Percentiles rank a stretch among this genome's conserved stretches.
Evolutionary conservation across 208 protist species (phyloP).

Genomic region (Phytomonas sp.): DNA sequence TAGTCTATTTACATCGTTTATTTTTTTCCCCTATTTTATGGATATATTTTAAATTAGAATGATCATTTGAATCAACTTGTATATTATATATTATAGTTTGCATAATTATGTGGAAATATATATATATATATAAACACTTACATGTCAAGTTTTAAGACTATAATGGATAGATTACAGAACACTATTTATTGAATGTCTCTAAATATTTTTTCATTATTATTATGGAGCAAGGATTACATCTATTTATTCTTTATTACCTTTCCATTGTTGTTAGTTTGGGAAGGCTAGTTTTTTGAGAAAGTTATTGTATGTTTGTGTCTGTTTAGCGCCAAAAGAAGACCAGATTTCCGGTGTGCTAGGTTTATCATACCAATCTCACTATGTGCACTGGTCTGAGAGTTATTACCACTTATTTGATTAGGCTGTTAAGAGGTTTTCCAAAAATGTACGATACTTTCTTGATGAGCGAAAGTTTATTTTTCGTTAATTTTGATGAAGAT

Average conservation of each 20-base stretch:
- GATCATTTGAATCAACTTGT: conserved; percentile 2
- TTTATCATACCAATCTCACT: conserved; percentile 4
- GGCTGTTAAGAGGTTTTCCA: no score
- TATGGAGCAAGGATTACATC: not conserved
- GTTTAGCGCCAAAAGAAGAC: not conserved
- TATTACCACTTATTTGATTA: not conserved
- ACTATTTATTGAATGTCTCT: not conserved
- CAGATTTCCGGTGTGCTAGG: conserved; percentile 11
- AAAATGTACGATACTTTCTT: not conserved
- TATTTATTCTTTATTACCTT: not conserved
- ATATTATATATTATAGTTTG: conserved; percentile 4
- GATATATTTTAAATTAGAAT: conserved; percentile 10
- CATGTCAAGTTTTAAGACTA: not conserved
- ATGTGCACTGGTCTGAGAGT: conserved; percentile 7
- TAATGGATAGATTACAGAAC: not conserved
- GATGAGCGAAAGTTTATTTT: not conserved
- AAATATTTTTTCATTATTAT: not conserved
- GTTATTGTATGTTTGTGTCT: not conserved
- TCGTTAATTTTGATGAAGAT: not conserved
- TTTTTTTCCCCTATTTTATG: not conserved
- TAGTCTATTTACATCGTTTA: not conserved
- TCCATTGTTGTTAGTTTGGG: not conserved
- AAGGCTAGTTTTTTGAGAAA: not conserved
- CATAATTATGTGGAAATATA: not conserved
- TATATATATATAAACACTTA: not conserved